phyloP scores from a whole-genome alignment of 805 yeast genomes.

The Saccharomyces jurei region DNA sequence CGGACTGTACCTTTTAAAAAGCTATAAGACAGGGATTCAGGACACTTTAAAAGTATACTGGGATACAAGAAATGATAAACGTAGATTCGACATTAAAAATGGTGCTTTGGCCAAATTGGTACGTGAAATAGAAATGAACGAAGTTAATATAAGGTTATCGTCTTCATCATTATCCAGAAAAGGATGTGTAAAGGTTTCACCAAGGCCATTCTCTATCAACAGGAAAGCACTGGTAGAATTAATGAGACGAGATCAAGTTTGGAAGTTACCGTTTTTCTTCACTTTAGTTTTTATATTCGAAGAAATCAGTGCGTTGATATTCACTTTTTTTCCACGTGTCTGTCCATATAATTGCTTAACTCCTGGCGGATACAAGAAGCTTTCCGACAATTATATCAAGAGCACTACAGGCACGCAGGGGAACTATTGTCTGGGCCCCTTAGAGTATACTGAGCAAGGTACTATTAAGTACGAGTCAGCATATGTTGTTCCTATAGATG shows the following conservation, averaged over 20 bases:
- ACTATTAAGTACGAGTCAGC: conserved; percentile 35
- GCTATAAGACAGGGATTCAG: conserved; percentile 51
- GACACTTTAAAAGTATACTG: conserved; percentile 45
- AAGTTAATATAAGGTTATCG: conserved; percentile 14
- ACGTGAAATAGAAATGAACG: conserved; percentile 20
- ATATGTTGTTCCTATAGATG: conserved; percentile 36
- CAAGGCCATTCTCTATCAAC: conserved; percentile 21
- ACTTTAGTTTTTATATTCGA: conserved; percentile 41
- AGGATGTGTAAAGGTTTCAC: conserved; percentile 27
- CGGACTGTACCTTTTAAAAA: conserved; percentile 39
- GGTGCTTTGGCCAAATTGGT: conserved; percentile 13
- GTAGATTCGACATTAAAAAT: background rate
- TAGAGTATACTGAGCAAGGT: background rate
- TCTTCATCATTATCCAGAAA: conserved; percentile 4
- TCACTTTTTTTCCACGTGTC: conserved; percentile 46
- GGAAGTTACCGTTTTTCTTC: conserved; percentile 47
- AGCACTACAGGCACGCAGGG: conserved; percentile 7
- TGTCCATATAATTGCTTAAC: conserved; percentile 53
- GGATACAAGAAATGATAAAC: conserved; percentile 12
- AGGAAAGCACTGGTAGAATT: conserved; percentile 38
- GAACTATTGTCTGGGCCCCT: background rate
- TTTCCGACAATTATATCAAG: conserved; percentile 26
- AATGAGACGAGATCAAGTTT: conserved; percentile 38
- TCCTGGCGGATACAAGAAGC: conserved; percentile 33
- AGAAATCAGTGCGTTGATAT: conserved; percentile 47